Evolutionary conservation across 345 rosid genomes (phyloP).

Genomic region (Arabidopsis thaliana): TAIR10.1 NC_003071.7:8683501-8684000

Average conservation of each 20-base stretch:
- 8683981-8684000: slow-evolving; percentile 50
- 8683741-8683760: neutral
- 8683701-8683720: too few relatives aligned
- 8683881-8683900: neutral
- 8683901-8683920: neutral
- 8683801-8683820: neutral
- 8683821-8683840: neutral
- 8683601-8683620: neutral
- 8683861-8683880: neutral
- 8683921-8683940: neutral
- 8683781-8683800: neutral
- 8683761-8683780: neutral
- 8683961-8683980: slow-evolving; percentile 51
- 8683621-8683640: neutral
- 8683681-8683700: too few relatives aligned
- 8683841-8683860: neutral
- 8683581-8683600: neutral
- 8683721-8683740: neutral
- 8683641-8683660: neutral
- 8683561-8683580: neutral
- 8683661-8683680: neutral
- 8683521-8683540: neutral
- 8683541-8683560: neutral
- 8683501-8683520: neutral
- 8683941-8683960: slow-evolving; percentile 36